These are phyloP conservation scores for Hypholoma fasciculare DNA, from an alignment of 768 basidiomycete species.

Conservation along the genomic window DNA sequence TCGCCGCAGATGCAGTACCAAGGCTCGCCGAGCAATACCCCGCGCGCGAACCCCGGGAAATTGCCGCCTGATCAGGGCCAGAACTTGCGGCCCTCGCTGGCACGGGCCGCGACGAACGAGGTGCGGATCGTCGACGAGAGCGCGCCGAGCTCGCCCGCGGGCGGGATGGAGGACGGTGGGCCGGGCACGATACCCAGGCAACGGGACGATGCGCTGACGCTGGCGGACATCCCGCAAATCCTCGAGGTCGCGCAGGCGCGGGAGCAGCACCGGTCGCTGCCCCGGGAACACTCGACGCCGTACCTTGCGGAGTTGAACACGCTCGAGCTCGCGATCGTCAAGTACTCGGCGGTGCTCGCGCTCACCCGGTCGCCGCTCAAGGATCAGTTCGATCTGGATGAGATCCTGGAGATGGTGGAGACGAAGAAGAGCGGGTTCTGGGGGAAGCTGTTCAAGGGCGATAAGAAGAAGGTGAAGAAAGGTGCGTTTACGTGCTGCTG, in stretches of 20 bases:
- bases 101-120: conserved; percentile 73
- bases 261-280: conserved; percentile 83
- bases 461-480: conserved; percentile 87
- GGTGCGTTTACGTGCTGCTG: conserved; percentile 37
- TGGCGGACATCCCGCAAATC: conserved; percentile 92
- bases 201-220: conserved; percentile 81
- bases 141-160: conserved; percentile 68
- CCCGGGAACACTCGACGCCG: conserved; percentile 74
- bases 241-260: conserved; percentile 91
- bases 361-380: conserved; percentile 76
- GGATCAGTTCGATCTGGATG: conserved; percentile 88
- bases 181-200: conserved; percentile 28
- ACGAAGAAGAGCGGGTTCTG: conserved; percentile 93
- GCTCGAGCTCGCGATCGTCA: conserved; percentile 87
- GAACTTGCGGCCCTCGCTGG: conserved; percentile 65
- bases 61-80: conserved; percentile 48
- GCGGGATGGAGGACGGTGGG: conserved; percentile 40
- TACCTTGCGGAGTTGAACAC: conserved; percentile 83
- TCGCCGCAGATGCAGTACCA: conserved; percentile 28
- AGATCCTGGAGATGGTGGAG: conserved; percentile 91
- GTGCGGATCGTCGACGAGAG: conserved; percentile 89
- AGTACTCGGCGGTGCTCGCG: conserved; percentile 84
- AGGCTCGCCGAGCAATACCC: conserved; percentile 21
- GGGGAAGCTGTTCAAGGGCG: conserved; percentile 92
- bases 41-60: conserved; percentile 39